Evolutionary conservation across 805 yeast genomes (phyloP), one percentile per base, ranked within the genome.

Genomic region (Yarrowia keelungensis): DNA sequence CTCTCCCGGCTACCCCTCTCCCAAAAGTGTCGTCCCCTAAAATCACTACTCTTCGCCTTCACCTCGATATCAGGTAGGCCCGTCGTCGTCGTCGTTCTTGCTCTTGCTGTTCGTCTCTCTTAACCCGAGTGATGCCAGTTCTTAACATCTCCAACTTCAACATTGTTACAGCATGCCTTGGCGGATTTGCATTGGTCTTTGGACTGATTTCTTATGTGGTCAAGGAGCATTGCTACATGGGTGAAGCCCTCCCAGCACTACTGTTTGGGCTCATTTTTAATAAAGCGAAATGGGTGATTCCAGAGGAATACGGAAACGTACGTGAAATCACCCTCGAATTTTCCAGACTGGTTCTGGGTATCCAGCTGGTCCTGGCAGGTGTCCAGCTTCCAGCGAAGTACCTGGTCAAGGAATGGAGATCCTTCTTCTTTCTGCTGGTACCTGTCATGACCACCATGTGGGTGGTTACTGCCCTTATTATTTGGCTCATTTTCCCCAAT

Each of bases 401-500:
- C 73, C 82, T 88, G 80, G 79, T 81, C 73, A 83, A 83, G 67
- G 87, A 86, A 72, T 86, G 89, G 87, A 71, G 77, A 35, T 83
- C 88, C 15, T 83, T 89, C 43, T 76, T 83, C n/a, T 78, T 87
- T 50, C 81, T 89, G 70, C 79, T 89, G 62, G 78, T 87, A 12
- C 90, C 90, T 0, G 89, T 87, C 16, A 89, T 89, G 93, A 86
- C 89, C 3, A 77, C 81, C 42, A 91, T 91, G 69, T 89, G 91
- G 90, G 75, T 89, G 12, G 78, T 86, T 7, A 86, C 87, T 35
- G 90, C 90, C 0, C 76, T 86, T 5, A 86, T 89, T 71, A 81
- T 87, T 41, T 89, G 88, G 86, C 78, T 81, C 8, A 79, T 88
- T 59, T 83, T 88, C 41, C 91, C 91, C 0, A 83, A 83, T 38